phyloP scores from a whole-genome alignment of 371 early-diverging fungal genomes.

The Gilbertella persicaria region DNA sequence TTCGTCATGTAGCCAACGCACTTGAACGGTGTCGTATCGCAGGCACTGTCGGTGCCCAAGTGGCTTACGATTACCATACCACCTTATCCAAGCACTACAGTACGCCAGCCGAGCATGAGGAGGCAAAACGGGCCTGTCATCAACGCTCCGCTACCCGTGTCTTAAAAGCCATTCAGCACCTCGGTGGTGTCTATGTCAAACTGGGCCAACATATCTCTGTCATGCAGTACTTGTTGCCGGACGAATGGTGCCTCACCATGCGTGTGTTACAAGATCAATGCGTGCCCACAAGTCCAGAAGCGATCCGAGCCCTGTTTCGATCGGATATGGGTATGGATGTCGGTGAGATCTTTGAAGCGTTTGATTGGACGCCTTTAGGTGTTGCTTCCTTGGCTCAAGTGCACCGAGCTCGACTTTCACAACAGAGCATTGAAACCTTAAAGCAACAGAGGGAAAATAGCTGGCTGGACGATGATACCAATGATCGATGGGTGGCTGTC shows the following conservation, averaged over 20 bases:
- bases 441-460: constrained; percentile 27
- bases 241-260: constrained; percentile 88
- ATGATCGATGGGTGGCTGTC: constrained; percentile 72
- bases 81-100: constrained; percentile 46
- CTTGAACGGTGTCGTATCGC: constrained; percentile 49
- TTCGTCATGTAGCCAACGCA: constrained; percentile 44
- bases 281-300: constrained; percentile 58
- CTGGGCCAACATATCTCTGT: constrained; percentile 90
- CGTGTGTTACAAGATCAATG: constrained; percentile 85
- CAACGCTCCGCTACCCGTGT: constrained; percentile 60
- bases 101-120: constrained; percentile 41
- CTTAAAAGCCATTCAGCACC: constrained; percentile 52
- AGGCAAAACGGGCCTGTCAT: constrained; percentile 42
- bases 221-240: constrained; percentile 84
- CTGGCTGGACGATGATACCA: constrained; percentile 27
- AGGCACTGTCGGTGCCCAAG: constrained; percentile 45
- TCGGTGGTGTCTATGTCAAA: constrained; percentile 94
- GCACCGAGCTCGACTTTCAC: constrained; percentile 67
- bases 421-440: constrained; percentile 33
- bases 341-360: constrained; percentile 64
- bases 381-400: constrained; percentile 90
- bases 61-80: constrained; percentile 68
- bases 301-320: constrained; percentile 67
- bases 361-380: constrained; percentile 79
- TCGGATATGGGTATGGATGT: constrained; percentile 68